Evolutionary conservation across 1,284 basidiomycete species (phyloP), one percentile per base, ranked within the genome.

Genomic region (Lentinus polychrous): DNA sequence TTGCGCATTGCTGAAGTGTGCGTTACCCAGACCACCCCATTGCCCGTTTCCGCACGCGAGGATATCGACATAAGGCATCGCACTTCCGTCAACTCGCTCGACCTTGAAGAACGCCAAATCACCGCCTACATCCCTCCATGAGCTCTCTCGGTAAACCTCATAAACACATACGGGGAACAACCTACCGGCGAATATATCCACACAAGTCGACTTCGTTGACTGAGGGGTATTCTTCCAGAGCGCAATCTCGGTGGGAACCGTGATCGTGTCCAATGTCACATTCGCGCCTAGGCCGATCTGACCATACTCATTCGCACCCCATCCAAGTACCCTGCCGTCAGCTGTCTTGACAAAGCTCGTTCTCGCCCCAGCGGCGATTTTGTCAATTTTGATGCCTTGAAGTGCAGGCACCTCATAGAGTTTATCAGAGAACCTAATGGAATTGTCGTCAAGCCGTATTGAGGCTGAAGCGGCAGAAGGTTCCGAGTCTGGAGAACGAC

Each of bases 11-110:
- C 75, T 86, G 72, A 81, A 94, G 39, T 77, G 64, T n/a, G 76
- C 81, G 50, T 90, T 93, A 0, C 94, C 94, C 2, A 97, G 75
- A 2, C 88, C 86, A 10, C 94, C 94, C 66, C 79, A 91, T 63
- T 88, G 82, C 15, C 76, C 94, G 73, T 83, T 91, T 0, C 94
- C 94, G 54, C 83, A 86, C 43, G 90, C 81, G 31, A 94, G 74
- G 3, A 95, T 62, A 57, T 96, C 92, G 14, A 84, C 65, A 34
- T 71, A 76, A 23, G 62, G 64, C 31, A 68, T 63, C 8, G 68
- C 61, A 38, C 64, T 65, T 14, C 64, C 66, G 22, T 70, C 64
- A n/a, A 61, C 62, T 14, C 82, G 75, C 66, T 90, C 81, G 32
- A 91, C 83, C 22, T 81, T 79, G 62, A 92, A 94, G 56, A 85